Evolutionary conservation across 768 basidiomycete genomes (phyloP), one percentile per base, ranked within the genome.

Genomic region (Serendipita sp.): DNA sequence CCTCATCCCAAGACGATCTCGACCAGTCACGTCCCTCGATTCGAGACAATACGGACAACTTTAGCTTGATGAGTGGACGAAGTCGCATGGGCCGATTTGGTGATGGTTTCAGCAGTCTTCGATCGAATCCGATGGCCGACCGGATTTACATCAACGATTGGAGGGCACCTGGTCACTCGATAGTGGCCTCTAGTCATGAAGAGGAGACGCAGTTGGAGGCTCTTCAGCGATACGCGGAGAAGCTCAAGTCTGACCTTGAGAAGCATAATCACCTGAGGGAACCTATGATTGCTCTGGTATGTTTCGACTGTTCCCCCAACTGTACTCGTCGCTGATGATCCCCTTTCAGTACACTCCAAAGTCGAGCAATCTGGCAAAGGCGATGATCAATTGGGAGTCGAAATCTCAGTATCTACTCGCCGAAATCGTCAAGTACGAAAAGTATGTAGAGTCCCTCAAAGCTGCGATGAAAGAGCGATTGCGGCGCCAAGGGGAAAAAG

Each of bases 361-460:
- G 11, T 85, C 89, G 28, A 72, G 83, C 28, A 92, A 88, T 71
- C 80, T 81, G 0, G 70, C 78, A 68, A 97, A 86, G 74, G 86
- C 96, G 0, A 79, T 83, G 69, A 81, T 81, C 66, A 99, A 99
- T 72, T 98, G 93, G 91, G 89, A 90, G 75, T 87, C 84, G 72
- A 94, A 88, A 72, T 91, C 89, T 2, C 85, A 90, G 70, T 90
- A 90, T 73, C 76, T 98, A 54, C 79, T 93, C 63, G 83, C 88
- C 7, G 95, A 99, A 76, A 89, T 91, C 46, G 89, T 92, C 72
- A 98, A 98, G 73, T 98, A 97, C 74, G 85, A 91, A 63, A 88
- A 89, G 15, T 99, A 99, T 73, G 86, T 95, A 64, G 92, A 95
- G 68, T 89, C 92, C 3, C 79, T 99, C 35, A 83, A 86, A 72